Base-by-base conservation (phyloP, 495 filamentous ascomycete species). In the Staphylotrichum tortipilum region DNA sequence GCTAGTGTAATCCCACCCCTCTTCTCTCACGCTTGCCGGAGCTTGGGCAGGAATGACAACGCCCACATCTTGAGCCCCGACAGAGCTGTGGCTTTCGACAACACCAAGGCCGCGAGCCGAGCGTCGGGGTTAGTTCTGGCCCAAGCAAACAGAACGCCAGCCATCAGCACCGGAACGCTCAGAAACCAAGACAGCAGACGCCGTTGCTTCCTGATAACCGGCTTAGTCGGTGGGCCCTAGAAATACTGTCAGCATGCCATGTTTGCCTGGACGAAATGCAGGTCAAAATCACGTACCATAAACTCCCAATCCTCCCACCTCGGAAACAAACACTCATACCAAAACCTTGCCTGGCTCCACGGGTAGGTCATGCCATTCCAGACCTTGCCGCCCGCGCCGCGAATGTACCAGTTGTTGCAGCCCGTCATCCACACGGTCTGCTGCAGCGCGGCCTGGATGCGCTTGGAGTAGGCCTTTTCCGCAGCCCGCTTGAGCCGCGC, bases 371-470 rank as follows among this genome's bases (percentile, higher is more conserved):
- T 42, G 7, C 33, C 56, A 40, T 59, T 59, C 48, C 48, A 53
- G 3, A 34, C 28, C 35, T 52, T 56, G 14, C 36, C 54, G 2
- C 34, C 45, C 0, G 44, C 14, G 1, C 35, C 44, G 7, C 44
- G 44, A 10, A 64, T 10, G 72, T 83, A 73, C 69, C 69, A 73
- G 50, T 59, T 70, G 7, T 44, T 51, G 43, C 70, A 72, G 1
- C 41, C 40, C 7, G 54, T 53, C 4, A 47, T 53, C 52, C 62
- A 71, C 4, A 70, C 62, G 4, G 56, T 63, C 4, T 57, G 42
- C 0, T 54, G 17, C 1, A 71, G 57, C 1, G 37, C 42, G 8
- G 21, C 17, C 22, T 72, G 69, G 1, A 60, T 38, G n/a, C 55
- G 21, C 9, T 58, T 44, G 29, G 49, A 43, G 24, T 59, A 63